Conservation (phyloP, 2,329 filamentous ascomycete genomes). For the Ophiocordyceps camponoti-floridani region DNA sequence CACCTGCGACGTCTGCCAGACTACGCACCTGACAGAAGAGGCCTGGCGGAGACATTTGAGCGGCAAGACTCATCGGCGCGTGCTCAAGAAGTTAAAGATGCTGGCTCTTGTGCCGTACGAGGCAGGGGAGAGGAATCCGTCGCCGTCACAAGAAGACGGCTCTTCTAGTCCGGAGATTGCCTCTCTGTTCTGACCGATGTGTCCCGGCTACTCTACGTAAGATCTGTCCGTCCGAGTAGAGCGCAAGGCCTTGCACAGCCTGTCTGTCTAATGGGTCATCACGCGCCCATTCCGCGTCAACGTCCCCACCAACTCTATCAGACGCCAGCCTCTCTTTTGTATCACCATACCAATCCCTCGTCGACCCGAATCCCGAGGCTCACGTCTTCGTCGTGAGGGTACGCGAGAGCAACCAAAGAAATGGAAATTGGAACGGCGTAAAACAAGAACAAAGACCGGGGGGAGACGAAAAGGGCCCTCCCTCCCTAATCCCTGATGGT, state of each 20-base stretch:
- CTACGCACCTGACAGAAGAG: conserved; percentile 38
- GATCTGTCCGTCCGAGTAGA: too few relatives aligned
- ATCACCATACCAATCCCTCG: too few relatives aligned
- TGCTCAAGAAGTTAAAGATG: conserved; percentile 17
- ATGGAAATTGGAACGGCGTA: neutral
- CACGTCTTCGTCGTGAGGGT: neutral
- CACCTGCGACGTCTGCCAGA: conserved; percentile 58
- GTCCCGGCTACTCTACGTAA: too few relatives aligned
- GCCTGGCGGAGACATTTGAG: conserved; percentile 22
- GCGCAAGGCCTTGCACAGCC: too few relatives aligned
- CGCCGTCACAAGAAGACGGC: conserved; percentile 1
- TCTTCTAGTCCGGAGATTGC: conserved; percentile 11
- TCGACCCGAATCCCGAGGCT: neutral
- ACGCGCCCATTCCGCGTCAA: too few relatives aligned
- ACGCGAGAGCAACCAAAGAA: neutral
- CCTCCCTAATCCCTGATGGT: conserved; percentile 10
- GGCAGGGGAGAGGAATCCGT: conserved; percentile 1
- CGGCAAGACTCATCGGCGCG: conserved; percentile 16
- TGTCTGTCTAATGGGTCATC: too few relatives aligned
- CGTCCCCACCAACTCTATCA: too few relatives aligned
- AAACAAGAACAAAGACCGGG: neutral
- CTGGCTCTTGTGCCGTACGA: conserved; percentile 17
- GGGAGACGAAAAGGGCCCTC: neutral
- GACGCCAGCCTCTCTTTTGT: too few relatives aligned
- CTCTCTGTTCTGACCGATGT: conserved; percentile 7